Evolutionary conservation across 2,329 filamentous ascomycete genomes (phyloP).

Genomic region (Diplodia seriata): DNA sequence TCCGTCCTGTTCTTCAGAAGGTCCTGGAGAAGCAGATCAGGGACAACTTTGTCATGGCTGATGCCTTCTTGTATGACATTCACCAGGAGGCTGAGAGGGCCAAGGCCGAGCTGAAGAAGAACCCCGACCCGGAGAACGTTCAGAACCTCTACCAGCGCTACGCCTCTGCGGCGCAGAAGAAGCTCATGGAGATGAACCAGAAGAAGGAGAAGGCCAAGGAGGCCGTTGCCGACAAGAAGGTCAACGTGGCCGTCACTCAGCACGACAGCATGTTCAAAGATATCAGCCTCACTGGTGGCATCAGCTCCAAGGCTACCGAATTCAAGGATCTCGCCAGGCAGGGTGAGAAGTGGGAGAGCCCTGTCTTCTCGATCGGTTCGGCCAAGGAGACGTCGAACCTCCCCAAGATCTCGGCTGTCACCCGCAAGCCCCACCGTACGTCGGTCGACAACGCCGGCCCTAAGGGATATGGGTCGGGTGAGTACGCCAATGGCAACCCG

Average conservation of each 20-base stretch:
- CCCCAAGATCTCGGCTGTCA: constrained; percentile 62
- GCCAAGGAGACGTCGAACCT: constrained; percentile 76
- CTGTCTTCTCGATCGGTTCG: constrained; percentile 85
- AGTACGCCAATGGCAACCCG: constrained; percentile 32
- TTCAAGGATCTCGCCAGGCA: constrained; percentile 86
- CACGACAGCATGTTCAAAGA: constrained; percentile 92
- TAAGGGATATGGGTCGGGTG: not conserved
- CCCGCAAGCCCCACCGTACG: constrained; percentile 65
- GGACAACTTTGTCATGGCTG: constrained; percentile 78
- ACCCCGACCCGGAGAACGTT: constrained; percentile 72
- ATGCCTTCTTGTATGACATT: constrained; percentile 75
- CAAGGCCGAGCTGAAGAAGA: constrained; percentile 66
- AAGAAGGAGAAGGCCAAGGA: constrained; percentile 68
- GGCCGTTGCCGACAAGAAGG: constrained; percentile 67
- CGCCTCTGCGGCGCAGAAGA: constrained; percentile 74
- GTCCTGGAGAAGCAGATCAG: constrained; percentile 88
- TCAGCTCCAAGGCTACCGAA: constrained; percentile 91
- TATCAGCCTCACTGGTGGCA: constrained; percentile 83
- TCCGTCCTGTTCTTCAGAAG: constrained; percentile 86
- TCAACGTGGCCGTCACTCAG: constrained; percentile 84
- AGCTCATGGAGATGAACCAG: constrained; percentile 76
- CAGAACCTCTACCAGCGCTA: constrained; percentile 90
- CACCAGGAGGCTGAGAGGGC: constrained; percentile 83
- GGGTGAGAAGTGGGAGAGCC: constrained; percentile 93
- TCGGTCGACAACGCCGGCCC: constrained; percentile 46